Percentiles rank a stretch among this genome's conserved stretches.
Conservation (phyloP, 805 yeast species). For the Komagataella pastoris region DNA sequence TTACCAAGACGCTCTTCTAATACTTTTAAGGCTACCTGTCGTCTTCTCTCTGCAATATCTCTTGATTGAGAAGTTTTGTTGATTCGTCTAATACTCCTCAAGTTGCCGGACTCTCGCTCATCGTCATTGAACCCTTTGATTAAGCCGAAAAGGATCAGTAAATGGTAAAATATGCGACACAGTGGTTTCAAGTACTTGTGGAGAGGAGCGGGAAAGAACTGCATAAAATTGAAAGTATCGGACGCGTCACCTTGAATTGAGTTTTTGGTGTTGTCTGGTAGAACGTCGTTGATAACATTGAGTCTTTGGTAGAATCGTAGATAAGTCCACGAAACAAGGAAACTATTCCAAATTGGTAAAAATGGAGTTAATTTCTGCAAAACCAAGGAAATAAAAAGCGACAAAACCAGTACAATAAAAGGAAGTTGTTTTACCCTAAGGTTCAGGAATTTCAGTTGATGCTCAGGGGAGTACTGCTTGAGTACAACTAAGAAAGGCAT, state of each 20-base stretch:
- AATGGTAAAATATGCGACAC: conserved; percentile 27
- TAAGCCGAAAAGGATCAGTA: conserved; percentile 28
- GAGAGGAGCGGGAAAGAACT: conserved; percentile 64
- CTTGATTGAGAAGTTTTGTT: conserved; percentile 17
- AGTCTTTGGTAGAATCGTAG: conserved; percentile 63
- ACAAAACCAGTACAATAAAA: conserved; percentile 21
- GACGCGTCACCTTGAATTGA: conserved; percentile 72
- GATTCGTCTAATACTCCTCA: conserved; percentile 54
- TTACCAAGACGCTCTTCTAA: conserved; percentile 46
- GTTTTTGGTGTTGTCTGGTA: conserved; percentile 26
- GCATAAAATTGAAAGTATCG: conserved; percentile 72
- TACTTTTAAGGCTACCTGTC: conserved; percentile 66
- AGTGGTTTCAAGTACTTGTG: conserved; percentile 39
- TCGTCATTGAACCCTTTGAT: conserved; percentile 53
- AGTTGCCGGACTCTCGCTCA: conserved; percentile 60
- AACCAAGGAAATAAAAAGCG: conserved; percentile 16
- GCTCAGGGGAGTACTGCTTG: conserved; percentile 47
- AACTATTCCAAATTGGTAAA: conserved; percentile 43
- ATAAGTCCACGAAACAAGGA: conserved; percentile 62
- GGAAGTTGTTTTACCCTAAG: conserved; percentile 55
- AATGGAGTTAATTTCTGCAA: conserved; percentile 30
- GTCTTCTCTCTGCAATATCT: conserved; percentile 61
- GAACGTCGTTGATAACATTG: conserved; percentile 12
- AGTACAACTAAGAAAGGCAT: conserved; percentile 44
- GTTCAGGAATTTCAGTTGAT: conserved; percentile 33